Base-by-base conservation (phyloP, 2,329 filamentous ascomycete genomes). In the Chaetomiaceae sp. region DNA sequence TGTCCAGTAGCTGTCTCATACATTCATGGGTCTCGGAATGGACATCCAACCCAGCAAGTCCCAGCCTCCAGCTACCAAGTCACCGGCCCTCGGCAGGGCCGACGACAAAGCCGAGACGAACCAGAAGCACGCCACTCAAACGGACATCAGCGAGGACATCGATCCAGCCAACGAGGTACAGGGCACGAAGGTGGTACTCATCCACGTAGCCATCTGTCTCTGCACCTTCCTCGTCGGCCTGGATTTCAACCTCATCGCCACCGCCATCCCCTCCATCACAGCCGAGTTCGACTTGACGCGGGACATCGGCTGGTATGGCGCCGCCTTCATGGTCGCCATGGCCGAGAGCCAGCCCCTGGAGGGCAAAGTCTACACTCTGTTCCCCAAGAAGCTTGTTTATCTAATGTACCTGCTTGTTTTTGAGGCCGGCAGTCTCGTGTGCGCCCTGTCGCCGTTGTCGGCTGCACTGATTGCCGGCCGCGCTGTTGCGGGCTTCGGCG, bases 341-440 rank as follows among this genome's bases (percentile, higher is more conserved):
- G 30, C 15, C 10, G n/a, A 6, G 14, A 7, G 17, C 30, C 33
- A 44, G 32, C 41, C 41, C 22, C 24, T 37, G n/a, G 41, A 15
- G 8, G 41, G 41, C 20, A 43, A 43, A 17, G 17, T 43, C 6
- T 43, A 43, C 32, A 37, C 41, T 12, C 26, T 43, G 20, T 37
- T 43, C 15, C 32, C 6, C 2, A 43, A 29, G 30, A 43, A 43
- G 17, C 15, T 12, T n/a, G 22, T 30, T n/a, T 43, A 43, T 33
- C n/a, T 43, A 3, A 7, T 15, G 8, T 33, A 19, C 26, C 12
- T 40, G 27, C 17, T n/a, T 17, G 27, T 40, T 1, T 40, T 43
- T 22, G 32, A 43, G 41, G 24, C 15, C 2, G 41, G 41, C 30
- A 43, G 41, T 15, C 26, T 43, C 4, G 26, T 43, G 14, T 43